Percentiles rank a stretch among this genome's conserved stretches.
Evolutionary conservation across 306 rosid genomes (phyloP).

Genomic region (Rosa rugosa): DNA sequence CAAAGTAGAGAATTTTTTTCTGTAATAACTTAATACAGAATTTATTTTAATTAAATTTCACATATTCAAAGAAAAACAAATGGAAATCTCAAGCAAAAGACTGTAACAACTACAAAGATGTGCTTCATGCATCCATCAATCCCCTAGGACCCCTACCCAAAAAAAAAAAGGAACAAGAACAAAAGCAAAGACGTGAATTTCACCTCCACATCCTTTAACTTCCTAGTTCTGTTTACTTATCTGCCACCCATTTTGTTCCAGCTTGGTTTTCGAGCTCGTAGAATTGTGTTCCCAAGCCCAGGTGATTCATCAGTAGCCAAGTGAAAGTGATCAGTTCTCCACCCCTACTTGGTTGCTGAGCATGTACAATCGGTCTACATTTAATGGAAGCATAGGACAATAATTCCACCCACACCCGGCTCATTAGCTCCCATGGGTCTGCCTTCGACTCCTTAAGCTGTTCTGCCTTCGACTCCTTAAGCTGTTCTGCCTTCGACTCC

Average conservation of each 20-base stretch:
- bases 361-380: conserved; percentile 29
- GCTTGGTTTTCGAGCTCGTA: conserved; percentile 23
- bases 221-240: neutral
- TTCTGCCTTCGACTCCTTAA: neutral
- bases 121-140: neutral
- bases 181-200: neutral
- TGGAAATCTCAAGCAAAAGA: neutral
- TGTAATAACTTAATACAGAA: neutral
- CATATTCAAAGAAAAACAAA: neutral
- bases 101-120: neutral
- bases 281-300: conserved; percentile 38
- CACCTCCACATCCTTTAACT: neutral
- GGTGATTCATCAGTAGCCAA: conserved; percentile 36
- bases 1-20: neutral
- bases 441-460: neutral
- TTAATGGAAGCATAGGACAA: conserved; percentile 27
- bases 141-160: neutral
- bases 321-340: conserved; percentile 33
- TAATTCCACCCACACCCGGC: conserved; percentile 32
- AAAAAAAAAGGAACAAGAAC: neutral
- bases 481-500: neutral
- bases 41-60: neutral
- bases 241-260: conserved; percentile 12
- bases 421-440: conserved; percentile 24
- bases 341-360: conserved; percentile 35